Evolutionary conservation across 441 rosid species (phyloP).

Genomic region (Oxalis stricta): DNA sequence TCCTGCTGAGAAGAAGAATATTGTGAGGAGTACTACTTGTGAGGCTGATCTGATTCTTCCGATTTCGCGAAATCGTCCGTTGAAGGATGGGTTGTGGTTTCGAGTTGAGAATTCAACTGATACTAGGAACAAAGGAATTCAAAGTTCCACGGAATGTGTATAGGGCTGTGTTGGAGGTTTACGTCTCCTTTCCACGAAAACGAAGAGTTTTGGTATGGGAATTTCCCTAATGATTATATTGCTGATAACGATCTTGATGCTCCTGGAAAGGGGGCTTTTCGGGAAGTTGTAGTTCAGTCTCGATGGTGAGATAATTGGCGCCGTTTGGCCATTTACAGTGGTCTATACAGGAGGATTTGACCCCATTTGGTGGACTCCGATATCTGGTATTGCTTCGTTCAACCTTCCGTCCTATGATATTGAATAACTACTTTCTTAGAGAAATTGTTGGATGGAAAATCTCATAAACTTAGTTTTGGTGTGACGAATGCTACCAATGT

Average conservation of each 20-base stretch:
- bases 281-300: slow-evolving; percentile 76
- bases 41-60: slow-evolving; percentile 78
- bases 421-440: slow-evolving; percentile 71
- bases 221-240: slow-evolving; percentile 61
- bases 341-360: slow-evolving; percentile 79
- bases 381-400: slow-evolving; percentile 76
- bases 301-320: slow-evolving; percentile 55
- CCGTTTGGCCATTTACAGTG: slow-evolving; percentile 89
- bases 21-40: not conserved
- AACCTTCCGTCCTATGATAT: slow-evolving; percentile 80
- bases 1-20: slow-evolving; percentile 23
- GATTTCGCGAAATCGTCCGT: slow-evolving; percentile 46
- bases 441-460: slow-evolving; percentile 49
- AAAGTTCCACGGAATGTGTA: slow-evolving; percentile 62
- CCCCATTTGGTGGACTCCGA: slow-evolving; percentile 88
- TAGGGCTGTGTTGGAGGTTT: slow-evolving; percentile 85
- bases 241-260: slow-evolving; percentile 40
- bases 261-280: slow-evolving; percentile 81
- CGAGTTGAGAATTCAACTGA: slow-evolving; percentile 42
- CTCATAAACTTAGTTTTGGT: slow-evolving; percentile 42
- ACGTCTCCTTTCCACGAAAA: slow-evolving; percentile 86
- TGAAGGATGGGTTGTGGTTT: slow-evolving; percentile 83
- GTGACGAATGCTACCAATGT: slow-evolving; percentile 75
- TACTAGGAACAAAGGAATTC: slow-evolving; percentile 29
- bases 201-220: slow-evolving; percentile 82